Evolutionary conservation across 202 grass and related monocot species (phyloP), one percentile per base, ranked within the genome.

Genomic region (Saccharum hybrid): DNA sequence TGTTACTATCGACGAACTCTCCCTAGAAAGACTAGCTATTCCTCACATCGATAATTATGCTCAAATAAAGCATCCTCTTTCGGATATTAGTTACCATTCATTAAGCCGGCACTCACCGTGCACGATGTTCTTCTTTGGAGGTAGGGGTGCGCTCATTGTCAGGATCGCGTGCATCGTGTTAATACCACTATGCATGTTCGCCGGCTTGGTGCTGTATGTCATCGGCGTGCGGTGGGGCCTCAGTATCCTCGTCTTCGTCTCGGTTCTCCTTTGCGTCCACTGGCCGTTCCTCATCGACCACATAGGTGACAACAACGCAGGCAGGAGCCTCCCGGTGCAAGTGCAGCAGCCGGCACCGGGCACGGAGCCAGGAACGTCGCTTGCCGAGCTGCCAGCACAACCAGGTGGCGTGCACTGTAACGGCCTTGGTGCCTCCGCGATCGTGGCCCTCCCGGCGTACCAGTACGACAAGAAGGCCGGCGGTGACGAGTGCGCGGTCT

Each of bases 401-500:
- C 46, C 46, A 14, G 3, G 1, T 41, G 4, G n/a, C 39, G 38
- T 23, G n/a, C 3, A 23, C 21, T 9, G 21, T 4, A 23, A 10
- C 8, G 39, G 10, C 40, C 66, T 69, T 2, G 39, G 3, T 3
- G 23, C 52, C 15, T 30, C 49, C 4, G 51, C 0, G 13, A 69
- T 81, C 51, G 71, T 52, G 1, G 31, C 40, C 10, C 30, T 82
- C 9, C 80, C 80, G 11, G 23, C 48, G 12, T 83, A 83, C 45
- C 15, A 0, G 66, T 83, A 83, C 73, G 78, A 82, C 63, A 75
- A 86, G n/a, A 64, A 22, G 43, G 2, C 31, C 16, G 73, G n/a
- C 52, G 81, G 6, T 7, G 85, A 87, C 30, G 34, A 82, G 40
- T 88, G 86, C 51, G 78, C 85, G 8, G 82, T 88, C 30, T 91